Evolutionary conservation across 2,329 filamentous ascomycete genomes (phyloP).

Genomic region (Monilinia polystroma): DNA sequence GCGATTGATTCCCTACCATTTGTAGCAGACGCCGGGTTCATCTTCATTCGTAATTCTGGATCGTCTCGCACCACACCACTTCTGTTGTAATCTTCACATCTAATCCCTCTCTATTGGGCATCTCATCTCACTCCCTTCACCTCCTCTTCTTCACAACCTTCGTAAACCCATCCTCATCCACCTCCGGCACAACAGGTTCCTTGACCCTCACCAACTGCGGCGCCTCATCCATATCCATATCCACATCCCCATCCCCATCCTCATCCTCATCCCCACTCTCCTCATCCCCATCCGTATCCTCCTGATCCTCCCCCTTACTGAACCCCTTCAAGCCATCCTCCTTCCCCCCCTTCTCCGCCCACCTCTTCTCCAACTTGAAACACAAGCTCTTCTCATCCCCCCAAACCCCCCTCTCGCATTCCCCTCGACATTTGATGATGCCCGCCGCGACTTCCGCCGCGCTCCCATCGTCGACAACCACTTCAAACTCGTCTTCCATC

Average conservation of each 20-base stretch:
- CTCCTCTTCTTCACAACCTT: conserved; percentile 68
- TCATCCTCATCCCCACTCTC: conserved; percentile 52
- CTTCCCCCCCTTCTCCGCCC: conserved; percentile 61
- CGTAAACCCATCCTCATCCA: conserved; percentile 81
- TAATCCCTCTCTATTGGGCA: neutral
- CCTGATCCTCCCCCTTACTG: conserved; percentile 54
- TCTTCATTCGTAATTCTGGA: neutral
- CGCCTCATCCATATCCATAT: conserved; percentile 72
- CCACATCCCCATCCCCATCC: conserved; percentile 53
- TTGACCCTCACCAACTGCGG: conserved; percentile 56
- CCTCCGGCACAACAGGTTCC: conserved; percentile 66
- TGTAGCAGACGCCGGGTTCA: neutral
- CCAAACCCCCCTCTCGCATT: conserved; percentile 58
- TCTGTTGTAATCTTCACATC: neutral
- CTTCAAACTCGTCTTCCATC: conserved; percentile 94
- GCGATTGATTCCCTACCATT: too few species aligned
- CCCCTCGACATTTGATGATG: conserved; percentile 68
- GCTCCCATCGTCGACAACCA: conserved; percentile 87
- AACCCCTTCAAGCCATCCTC: conserved; percentile 50
- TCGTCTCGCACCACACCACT: neutral
- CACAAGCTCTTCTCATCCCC: conserved; percentile 64
- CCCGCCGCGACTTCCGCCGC: conserved; percentile 69
- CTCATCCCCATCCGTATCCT: conserved; percentile 57
- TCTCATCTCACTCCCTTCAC: conserved; percentile 23
- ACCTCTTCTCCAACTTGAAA: conserved; percentile 60